Evolutionary conservation across 179 eudicot genomes (phyloP).

Genomic region (Gypsophila paniculata): DNA sequence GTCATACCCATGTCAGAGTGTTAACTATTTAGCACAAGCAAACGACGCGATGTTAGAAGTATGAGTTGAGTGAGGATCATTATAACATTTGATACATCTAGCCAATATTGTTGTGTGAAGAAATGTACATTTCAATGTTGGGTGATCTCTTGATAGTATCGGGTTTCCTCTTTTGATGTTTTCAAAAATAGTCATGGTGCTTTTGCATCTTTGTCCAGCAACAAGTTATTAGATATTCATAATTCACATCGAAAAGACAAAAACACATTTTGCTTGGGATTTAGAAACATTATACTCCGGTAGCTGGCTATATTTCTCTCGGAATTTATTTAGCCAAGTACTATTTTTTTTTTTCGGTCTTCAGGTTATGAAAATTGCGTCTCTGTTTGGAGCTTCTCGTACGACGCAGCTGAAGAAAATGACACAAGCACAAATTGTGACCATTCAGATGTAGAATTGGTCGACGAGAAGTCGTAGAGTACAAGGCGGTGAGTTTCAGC

Average conservation of each 20-base stretch:
- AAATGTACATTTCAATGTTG: neutral
- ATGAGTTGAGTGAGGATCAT: too few relatives aligned
- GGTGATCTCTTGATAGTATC: too few relatives aligned
- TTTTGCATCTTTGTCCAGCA: neutral
- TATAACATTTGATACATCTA: too few relatives aligned
- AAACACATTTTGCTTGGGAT: neutral
- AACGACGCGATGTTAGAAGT: too few relatives aligned
- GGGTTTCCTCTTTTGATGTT: neutral
- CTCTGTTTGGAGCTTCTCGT: constrained; percentile 74
- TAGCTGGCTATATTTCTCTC: neutral
- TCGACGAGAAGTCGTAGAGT: constrained; percentile 24
- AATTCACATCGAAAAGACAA: too few relatives aligned
- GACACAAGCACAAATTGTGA: constrained; percentile 26
- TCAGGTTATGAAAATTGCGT: constrained; percentile 83
- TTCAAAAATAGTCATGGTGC: neutral
- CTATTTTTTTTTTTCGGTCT: neutral
- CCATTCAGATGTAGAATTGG: constrained; percentile 30
- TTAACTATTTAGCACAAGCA: too few relatives aligned
- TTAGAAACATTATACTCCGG: neutral
- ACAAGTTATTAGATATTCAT: too few relatives aligned
- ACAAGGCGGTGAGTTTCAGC: neutral
- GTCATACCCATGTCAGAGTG: too few relatives aligned
- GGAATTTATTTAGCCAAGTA: neutral
- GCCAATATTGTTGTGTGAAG: too few relatives aligned
- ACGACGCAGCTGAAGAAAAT: constrained; percentile 34